A percentile compares a stretch with the other conserved stretches of the same genome.
phyloP scores from a whole-genome alignment of 495 filamentous ascomycete species.

The Hyaloscypha bicolor region DNA sequence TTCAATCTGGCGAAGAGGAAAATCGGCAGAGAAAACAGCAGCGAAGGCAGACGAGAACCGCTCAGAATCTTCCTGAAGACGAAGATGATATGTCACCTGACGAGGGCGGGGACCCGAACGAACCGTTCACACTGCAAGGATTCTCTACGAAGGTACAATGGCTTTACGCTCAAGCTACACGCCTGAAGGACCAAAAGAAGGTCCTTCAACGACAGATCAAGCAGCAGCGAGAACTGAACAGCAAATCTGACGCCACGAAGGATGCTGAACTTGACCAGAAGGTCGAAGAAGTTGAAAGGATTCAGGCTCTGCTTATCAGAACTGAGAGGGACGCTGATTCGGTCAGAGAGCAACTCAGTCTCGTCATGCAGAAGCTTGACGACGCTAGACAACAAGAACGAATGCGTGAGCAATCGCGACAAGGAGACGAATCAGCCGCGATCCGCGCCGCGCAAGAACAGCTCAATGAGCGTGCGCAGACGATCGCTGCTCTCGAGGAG shows the following conservation, averaged over 20 bases:
- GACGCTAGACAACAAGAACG: constrained; percentile 38
- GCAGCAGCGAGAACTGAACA: constrained; percentile 88
- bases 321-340: constrained; percentile 50
- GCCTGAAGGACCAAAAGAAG: constrained; percentile 80
- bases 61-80: constrained; percentile 46
- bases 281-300: constrained; percentile 55
- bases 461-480: constrained; percentile 50
- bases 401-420: constrained; percentile 31
- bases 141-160: constrained; percentile 79
- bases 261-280: constrained; percentile 54
- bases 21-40: constrained; percentile 54
- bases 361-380: constrained; percentile 57
- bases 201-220: constrained; percentile 87
- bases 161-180: constrained; percentile 63
- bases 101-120: constrained; percentile 47
- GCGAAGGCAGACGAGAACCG: constrained; percentile 45
- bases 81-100: constrained; percentile 50
- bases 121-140: constrained; percentile 64
- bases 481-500: constrained; percentile 47
- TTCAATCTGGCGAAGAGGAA: constrained; percentile 64
- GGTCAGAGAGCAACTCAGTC: constrained; percentile 46
- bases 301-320: constrained; percentile 49
- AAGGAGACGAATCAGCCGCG: constrained; percentile 38
- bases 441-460: constrained; percentile 47
- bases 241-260: constrained; percentile 61